Evolutionary conservation across 2,329 filamentous ascomycete genomes (phyloP), one percentile per base, ranked within the genome.

Genomic region (Neoscytalidium dimidiatum): DNA sequence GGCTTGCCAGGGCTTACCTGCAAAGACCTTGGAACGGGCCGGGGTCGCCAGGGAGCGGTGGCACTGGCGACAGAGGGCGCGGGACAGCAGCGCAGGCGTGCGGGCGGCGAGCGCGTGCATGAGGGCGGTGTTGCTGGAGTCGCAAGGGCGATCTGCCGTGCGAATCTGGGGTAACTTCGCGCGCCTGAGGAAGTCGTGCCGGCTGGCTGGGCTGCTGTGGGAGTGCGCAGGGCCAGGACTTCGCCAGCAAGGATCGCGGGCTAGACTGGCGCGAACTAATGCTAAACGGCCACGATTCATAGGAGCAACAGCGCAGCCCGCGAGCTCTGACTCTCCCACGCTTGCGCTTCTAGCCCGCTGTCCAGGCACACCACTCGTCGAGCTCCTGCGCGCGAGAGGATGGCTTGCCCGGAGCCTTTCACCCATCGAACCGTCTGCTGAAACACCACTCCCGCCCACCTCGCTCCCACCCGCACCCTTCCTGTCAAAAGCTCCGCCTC

Each of bases 91-190:
- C 19, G 61, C 35, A 43, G 14, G 28, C 5, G 21, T 13, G 17
- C 26, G 29, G 38, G 11, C 21, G 26, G 61, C 61, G 49, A 64
- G 49, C 26, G 43, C 28, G 61, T 52, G 60, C 60, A 29, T 52
- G 38, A 21, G 17, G 38, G 11, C 41, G 19, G 41, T 11, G 38
- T 38, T 52, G 41, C 46, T 51, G 51, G 61, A 44, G 61, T 23
- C 44, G 56, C 38, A 43, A 19, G n/a, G 13, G 21, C 28, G 57
- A 62, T 62, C 41, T 56, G 51, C n/a, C 51, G 35, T 35, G 52
- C 19, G 53, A 48, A 64, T 64, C 62, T 58, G 62, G 62, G 62
- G 62, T 57, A 62, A 44, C 58, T 29, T 23, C 31, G 53, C 53
- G 23, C 13, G 33, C 26, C 28, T 23, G 56, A 7, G 8, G 5